Conservation (phyloP, 2,329 filamentous ascomycete species). For the Penicillium concentricum region DNA sequence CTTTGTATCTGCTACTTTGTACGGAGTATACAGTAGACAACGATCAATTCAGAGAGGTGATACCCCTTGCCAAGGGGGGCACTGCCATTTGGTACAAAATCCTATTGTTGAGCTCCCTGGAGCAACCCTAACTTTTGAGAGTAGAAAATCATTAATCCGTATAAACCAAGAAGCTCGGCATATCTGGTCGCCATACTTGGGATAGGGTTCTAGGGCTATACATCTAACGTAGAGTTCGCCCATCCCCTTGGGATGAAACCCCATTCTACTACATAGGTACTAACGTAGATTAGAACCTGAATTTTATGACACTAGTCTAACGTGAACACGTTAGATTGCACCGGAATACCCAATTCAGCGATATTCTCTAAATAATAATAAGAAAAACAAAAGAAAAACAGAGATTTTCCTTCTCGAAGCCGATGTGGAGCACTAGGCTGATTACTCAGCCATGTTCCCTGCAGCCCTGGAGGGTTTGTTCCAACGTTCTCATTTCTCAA, state of each 20-base stretch:
- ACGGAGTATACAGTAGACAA: not conserved
- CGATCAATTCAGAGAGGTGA: no score
- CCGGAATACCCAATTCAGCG: not conserved
- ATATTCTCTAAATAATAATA: not conserved
- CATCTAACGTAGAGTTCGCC: not conserved
- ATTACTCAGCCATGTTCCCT: conserved; percentile 18
- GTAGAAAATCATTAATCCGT: not conserved
- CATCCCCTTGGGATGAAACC: not conserved
- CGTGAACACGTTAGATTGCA: no score
- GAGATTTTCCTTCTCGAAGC: conserved; percentile 18
- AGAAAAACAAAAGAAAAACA: not conserved
- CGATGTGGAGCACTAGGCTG: conserved; percentile 16
- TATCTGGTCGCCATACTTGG: conserved; percentile 1
- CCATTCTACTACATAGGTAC: not conserved
- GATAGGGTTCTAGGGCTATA: not conserved
- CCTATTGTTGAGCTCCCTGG: not conserved
- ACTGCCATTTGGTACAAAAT: not conserved
- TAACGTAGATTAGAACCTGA: not conserved
- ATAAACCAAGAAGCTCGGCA: not conserved
- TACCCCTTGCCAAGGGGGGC: not conserved
- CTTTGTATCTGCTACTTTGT: not conserved
- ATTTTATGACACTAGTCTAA: not conserved
- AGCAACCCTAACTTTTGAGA: not conserved
- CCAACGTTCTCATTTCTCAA: conserved; percentile 3
- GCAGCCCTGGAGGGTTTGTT: conserved; percentile 11